Percentiles rank a stretch among this genome's conserved stretches.
phyloP scores from a whole-genome alignment of 179 eudicot species.

The Amaranthus tricolor region DNA sequence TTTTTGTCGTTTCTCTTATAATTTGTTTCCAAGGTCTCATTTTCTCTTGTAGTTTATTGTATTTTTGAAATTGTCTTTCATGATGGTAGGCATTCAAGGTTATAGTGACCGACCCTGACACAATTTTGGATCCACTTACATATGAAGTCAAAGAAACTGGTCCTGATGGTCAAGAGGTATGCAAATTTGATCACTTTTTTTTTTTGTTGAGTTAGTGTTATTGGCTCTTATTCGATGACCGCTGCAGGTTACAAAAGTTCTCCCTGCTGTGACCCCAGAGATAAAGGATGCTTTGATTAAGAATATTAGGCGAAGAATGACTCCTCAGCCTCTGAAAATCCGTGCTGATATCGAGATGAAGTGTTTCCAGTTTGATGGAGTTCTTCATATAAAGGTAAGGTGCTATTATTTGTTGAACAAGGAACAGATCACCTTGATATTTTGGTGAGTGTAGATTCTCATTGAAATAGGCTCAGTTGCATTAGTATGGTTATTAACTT shows the following conservation, averaged over 20 bases:
- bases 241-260: slow-evolving; percentile 57
- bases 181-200: not conserved
- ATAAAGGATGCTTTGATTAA: slow-evolving; percentile 65
- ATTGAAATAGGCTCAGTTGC: not conserved
- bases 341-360: slow-evolving; percentile 85
- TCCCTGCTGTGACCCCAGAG: slow-evolving; percentile 72
- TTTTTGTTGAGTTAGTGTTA: not conserved
- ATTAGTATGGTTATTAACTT: not conserved
- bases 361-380: slow-evolving; percentile 85
- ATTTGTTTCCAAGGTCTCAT: not conserved
- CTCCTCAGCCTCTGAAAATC: slow-evolving; percentile 81
- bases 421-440: not conserved
- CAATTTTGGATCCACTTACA: slow-evolving; percentile 74
- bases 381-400: slow-evolving; percentile 74
- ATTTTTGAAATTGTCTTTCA: not conserved
- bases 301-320: slow-evolving; percentile 72
- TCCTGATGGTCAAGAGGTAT: slow-evolving; percentile 89
- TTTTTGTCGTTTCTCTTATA: not conserved
- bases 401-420: not conserved
- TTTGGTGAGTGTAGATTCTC: not conserved
- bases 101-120: slow-evolving; percentile 83
- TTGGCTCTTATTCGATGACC: slow-evolving; percentile 4
- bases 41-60: not conserved
- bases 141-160: slow-evolving; percentile 84
- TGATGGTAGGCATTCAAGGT: slow-evolving; percentile 71